phyloP scores from a whole-genome alignment of 2,329 filamentous ascomycete species.

The Domatiomyces globalis region DNA sequence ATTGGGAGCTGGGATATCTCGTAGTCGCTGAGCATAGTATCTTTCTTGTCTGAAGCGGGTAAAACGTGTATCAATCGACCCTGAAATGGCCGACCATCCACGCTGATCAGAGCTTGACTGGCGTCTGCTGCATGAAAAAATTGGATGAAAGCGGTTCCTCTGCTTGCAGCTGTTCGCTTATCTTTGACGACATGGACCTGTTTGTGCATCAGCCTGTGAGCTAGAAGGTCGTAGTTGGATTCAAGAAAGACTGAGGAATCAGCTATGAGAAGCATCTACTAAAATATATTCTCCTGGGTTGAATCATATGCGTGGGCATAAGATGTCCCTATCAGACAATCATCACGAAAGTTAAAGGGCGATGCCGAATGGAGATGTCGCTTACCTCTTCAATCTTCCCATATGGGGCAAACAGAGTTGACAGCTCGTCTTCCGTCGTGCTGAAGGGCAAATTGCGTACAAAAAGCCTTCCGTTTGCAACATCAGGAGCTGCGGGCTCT shows the following conservation, averaged over 20 bases:
- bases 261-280: slow-evolving; percentile 98
- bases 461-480: slow-evolving; percentile 58
- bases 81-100: slow-evolving; percentile 80
- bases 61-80: slow-evolving; percentile 84
- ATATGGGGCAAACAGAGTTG: slow-evolving; percentile 53
- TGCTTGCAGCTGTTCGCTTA: slow-evolving; percentile 54
- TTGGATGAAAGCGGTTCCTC: slow-evolving; percentile 81
- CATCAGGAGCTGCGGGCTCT: slow-evolving; percentile 20
- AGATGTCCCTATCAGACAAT: slow-evolving; percentile 99
- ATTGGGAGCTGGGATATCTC: slow-evolving; percentile 79
- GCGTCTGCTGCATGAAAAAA: slow-evolving; percentile 61
- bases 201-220: slow-evolving; percentile 29
- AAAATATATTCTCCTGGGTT: slow-evolving; percentile 90
- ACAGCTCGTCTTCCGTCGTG: slow-evolving; percentile 62
- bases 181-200: slow-evolving; percentile 80
- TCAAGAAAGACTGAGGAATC: slow-evolving; percentile 32
- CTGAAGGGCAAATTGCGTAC: slow-evolving; percentile 78
- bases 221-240: slow-evolving; percentile 13
- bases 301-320: slow-evolving; percentile 88
- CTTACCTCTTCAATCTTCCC: slow-evolving; percentile 81
- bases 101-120: slow-evolving; percentile 59
- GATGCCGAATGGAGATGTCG: slow-evolving; percentile 14
- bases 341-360: slow-evolving; percentile 53
- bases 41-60: slow-evolving; percentile 67
- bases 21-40: slow-evolving; percentile 72